phyloP scores from a whole-genome alignment of 495 filamentous ascomycete species.

The Daldinia concentrica region DNA sequence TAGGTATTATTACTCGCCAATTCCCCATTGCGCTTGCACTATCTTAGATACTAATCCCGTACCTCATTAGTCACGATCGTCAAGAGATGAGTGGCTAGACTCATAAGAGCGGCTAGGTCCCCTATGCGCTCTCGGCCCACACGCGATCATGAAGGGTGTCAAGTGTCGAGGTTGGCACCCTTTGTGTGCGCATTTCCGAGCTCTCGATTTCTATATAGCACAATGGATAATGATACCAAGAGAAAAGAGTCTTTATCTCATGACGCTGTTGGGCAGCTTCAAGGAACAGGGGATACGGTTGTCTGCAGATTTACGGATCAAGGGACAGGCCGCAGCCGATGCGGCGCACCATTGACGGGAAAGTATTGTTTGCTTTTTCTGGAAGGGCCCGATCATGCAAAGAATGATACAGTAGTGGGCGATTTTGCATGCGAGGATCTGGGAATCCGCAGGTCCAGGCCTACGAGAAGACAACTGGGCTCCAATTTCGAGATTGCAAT shows the following conservation, averaged over 20 bases:
- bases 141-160: conserved; percentile 15
- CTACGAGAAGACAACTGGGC: conserved; percentile 22
- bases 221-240: conserved; percentile 31
- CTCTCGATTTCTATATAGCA: conserved; percentile 27
- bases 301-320: conserved; percentile 48
- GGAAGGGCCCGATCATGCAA: conserved; percentile 41
- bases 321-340: conserved; percentile 48
- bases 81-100: conserved; percentile 74
- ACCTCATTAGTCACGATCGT: conserved; percentile 81
- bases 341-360: conserved; percentile 45
- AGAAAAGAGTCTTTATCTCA: conserved; percentile 36
- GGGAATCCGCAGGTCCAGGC: conserved; percentile 33
- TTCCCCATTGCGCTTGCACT: conserved; percentile 15
- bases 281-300: conserved; percentile 44
- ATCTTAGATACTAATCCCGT: conserved; percentile 43
- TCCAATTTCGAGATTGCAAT: conserved; percentile 35
- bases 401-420: conserved; percentile 41
- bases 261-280: conserved; percentile 43
- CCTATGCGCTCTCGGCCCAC: conserved; percentile 29
- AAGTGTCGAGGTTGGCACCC: conserved; percentile 18
- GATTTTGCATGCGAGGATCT: conserved; percentile 40
- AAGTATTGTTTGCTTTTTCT: conserved; percentile 42
- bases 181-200: conserved; percentile 31
- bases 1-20: conserved; percentile 66
- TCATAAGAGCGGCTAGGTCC: conserved; percentile 28